Conservation (phyloP, 2,329 filamentous ascomycete species). For the Xylariaceae sp. region DNA sequence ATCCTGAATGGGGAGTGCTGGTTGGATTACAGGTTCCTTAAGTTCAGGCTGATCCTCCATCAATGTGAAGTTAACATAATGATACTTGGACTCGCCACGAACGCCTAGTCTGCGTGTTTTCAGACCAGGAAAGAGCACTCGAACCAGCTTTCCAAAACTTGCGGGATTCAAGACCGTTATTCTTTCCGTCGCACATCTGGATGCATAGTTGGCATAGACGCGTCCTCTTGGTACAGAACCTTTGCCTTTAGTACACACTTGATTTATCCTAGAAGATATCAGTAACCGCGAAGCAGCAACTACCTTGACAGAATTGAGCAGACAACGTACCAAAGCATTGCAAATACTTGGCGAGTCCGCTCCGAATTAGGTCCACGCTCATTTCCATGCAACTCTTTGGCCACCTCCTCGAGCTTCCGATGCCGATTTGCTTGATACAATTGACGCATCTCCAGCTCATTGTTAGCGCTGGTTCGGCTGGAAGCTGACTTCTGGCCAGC, state of each 20-base stretch:
- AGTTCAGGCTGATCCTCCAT: conserved; percentile 62
- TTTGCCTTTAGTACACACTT: conserved; percentile 75
- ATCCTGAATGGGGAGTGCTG: conserved; percentile 59
- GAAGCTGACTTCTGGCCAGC: conserved; percentile 61
- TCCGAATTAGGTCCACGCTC: conserved; percentile 83
- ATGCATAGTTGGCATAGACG: conserved; percentile 95
- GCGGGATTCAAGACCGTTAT: conserved; percentile 96
- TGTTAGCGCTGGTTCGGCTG: conserved; percentile 75
- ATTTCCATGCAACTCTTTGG: conserved; percentile 77
- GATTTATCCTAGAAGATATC: conserved; percentile 67
- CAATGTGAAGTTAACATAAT: conserved; percentile 78
- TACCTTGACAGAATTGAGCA: neutral
- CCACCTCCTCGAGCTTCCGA: conserved; percentile 73
- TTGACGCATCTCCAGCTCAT: conserved; percentile 81
- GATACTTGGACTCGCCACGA: conserved; percentile 96
- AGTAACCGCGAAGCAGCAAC: conserved; percentile 26
- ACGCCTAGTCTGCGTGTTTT: conserved; percentile 92
- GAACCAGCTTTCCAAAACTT: conserved; percentile 95
- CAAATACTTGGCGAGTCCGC: conserved; percentile 83
- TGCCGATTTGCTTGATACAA: conserved; percentile 74
- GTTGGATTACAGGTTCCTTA: conserved; percentile 52
- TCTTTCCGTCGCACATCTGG: conserved; percentile 87
- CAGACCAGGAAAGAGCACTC: conserved; percentile 93
- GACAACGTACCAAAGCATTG: conserved; percentile 79
- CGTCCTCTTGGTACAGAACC: conserved; percentile 89